Evolutionary conservation across 176 grass and related monocot species (phyloP).

Genomic region (Phragmites australis): DNA sequence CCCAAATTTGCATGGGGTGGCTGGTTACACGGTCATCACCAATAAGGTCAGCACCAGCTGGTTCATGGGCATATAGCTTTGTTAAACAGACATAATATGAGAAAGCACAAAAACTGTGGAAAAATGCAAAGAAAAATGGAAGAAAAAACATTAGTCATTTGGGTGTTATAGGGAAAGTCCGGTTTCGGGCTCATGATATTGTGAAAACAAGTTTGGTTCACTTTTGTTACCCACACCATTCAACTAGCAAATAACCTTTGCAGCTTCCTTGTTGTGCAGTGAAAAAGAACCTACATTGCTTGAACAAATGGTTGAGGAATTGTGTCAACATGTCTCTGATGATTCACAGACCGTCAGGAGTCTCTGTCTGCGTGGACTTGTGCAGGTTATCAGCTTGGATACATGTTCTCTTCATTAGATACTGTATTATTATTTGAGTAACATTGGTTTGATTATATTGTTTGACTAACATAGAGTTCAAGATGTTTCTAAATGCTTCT

Average conservation of each 20-base stretch:
- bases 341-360: slow-evolving; percentile 86
- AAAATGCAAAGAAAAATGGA: background rate
- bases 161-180: too few relatives aligned
- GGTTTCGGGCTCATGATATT: background rate
- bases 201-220: background rate
- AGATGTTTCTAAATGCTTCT: background rate
- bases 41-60: background rate
- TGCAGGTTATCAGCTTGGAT: slow-evolving; percentile 57
- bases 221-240: slow-evolving; percentile 28
- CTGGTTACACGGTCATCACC: background rate
- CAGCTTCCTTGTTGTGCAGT: slow-evolving; percentile 55
- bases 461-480: slow-evolving; percentile 26
- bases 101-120: background rate
- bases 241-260: slow-evolving; percentile 23
- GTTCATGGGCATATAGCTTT: slow-evolving; percentile 4
- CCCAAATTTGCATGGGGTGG: background rate
- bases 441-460: slow-evolving; percentile 33
- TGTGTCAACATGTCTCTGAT: slow-evolving; percentile 96
- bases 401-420: slow-evolving; percentile 31
- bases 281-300: slow-evolving; percentile 70
- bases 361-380: slow-evolving; percentile 88
- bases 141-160: background rate
- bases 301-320: slow-evolving; percentile 81
- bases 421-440: slow-evolving; percentile 26
- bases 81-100: background rate